phyloP scores from a whole-genome alignment of 2,329 filamentous ascomycete species.

The Cordyceps militaris region DNA sequence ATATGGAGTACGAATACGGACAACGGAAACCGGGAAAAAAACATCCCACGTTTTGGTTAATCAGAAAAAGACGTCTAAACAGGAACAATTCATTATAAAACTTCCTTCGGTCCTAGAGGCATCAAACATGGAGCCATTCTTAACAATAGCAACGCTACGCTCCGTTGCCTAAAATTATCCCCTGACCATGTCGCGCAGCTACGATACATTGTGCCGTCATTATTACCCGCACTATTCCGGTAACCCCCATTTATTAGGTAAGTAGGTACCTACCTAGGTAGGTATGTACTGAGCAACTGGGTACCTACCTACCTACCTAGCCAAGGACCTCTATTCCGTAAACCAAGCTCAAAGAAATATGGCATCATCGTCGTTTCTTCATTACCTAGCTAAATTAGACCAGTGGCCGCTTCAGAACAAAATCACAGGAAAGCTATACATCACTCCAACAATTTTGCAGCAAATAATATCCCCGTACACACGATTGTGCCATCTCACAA shows the following conservation, averaged over 20 bases:
- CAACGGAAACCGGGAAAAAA: too few species aligned
- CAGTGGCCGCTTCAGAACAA: background rate
- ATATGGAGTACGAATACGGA: too few species aligned
- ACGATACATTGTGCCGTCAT: conserved; percentile 2
- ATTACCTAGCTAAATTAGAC: conserved; percentile 4
- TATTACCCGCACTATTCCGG: conserved; percentile 3
- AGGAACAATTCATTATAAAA: too few species aligned
- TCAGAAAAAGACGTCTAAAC: background rate
- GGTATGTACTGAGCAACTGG: too few species aligned
- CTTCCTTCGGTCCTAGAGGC: too few species aligned
- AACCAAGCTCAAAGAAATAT: background rate
- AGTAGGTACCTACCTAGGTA: background rate
- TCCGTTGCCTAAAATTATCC: background rate
- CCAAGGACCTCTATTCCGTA: too few species aligned
- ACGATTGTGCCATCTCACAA: background rate
- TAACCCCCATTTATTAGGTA: background rate
- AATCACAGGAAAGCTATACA: background rate
- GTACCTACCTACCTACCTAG: background rate
- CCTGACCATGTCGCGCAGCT: background rate
- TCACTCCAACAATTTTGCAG: background rate
- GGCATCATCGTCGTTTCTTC: background rate
- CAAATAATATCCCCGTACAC: background rate
- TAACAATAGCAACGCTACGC: too few species aligned
- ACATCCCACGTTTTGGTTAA: background rate
- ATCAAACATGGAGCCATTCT: too few species aligned